Evolutionary conservation across 768 basidiomycete genomes (phyloP).

Genomic region (Ramaria sp.): DNA sequence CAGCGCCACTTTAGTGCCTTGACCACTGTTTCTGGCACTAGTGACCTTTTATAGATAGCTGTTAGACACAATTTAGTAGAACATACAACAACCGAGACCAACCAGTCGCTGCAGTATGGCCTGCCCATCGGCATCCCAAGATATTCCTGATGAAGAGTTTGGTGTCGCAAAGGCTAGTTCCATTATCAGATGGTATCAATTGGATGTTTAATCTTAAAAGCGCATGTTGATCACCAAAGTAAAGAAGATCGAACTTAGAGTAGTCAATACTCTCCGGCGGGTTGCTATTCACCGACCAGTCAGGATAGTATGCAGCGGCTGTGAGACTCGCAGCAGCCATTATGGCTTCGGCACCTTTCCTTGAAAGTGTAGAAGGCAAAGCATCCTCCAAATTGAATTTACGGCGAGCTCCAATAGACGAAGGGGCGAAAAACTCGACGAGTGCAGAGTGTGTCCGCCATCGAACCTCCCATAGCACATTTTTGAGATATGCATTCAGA

Average conservation of each 20-base stretch:
- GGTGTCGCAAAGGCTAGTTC: slow-evolving; percentile 58
- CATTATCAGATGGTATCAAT: neutral
- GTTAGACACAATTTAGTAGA: neutral
- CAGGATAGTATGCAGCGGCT: slow-evolving; percentile 21
- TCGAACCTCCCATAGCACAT: slow-evolving; percentile 26
- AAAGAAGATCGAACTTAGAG: slow-evolving; percentile 54
- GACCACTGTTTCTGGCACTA: slow-evolving; percentile 40
- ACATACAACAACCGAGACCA: slow-evolving; percentile 13
- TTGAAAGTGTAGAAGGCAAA: slow-evolving; percentile 34
- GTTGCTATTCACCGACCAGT: slow-evolving; percentile 37
- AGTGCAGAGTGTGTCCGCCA: slow-evolving; percentile 27
- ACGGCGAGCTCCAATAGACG: slow-evolving; percentile 10
- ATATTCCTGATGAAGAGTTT: slow-evolving; percentile 41
- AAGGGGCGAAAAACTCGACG: slow-evolving; percentile 27
- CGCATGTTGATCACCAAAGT: slow-evolving; percentile 38
- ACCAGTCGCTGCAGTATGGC: slow-evolving; percentile 49
- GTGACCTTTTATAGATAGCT: neutral
- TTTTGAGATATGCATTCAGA: slow-evolving; percentile 31
- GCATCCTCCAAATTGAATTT: slow-evolving; percentile 36
- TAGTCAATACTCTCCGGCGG: slow-evolving; percentile 54
- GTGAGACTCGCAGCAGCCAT: slow-evolving; percentile 12
- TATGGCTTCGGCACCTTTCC: slow-evolving; percentile 24
- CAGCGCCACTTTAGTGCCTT: slow-evolving; percentile 54
- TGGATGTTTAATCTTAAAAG: neutral
- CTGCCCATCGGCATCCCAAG: slow-evolving; percentile 40